A percentile compares a stretch with the other conserved stretches of the same genome.
These are phyloP conservation scores for Penicillium sp. DNA, from an alignment of 2,329 filamentous ascomycete species.

Conservation along the genomic window DNA sequence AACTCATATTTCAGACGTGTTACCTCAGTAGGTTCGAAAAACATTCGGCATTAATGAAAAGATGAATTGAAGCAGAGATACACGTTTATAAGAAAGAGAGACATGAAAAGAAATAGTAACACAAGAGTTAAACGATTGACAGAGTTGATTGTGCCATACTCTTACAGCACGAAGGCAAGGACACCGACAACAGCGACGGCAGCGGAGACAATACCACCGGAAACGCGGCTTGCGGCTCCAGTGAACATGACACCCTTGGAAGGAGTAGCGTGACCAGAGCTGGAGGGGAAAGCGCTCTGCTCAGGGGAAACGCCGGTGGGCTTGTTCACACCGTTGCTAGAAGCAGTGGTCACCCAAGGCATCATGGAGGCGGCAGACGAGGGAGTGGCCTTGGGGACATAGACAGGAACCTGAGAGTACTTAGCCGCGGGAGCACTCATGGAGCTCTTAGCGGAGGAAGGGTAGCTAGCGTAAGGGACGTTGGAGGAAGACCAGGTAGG, in stretches of 20 bases:
- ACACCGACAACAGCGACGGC: conserved; percentile 27
- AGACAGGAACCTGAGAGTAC: conserved; percentile 30
- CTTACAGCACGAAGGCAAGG: conserved; percentile 31
- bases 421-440: conserved; percentile 12
- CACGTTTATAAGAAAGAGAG: conserved; percentile 2
- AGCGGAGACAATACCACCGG: conserved; percentile 24
- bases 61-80: conserved; percentile 8
- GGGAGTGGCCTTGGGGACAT: conserved; percentile 23
- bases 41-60: not conserved
- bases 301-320: conserved; percentile 50
- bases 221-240: conserved; percentile 22
- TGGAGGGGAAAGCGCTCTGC: conserved; percentile 33
- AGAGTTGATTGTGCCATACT: not conserved
- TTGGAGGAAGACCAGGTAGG: conserved; percentile 5
- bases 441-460: conserved; percentile 10
- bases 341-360: conserved; percentile 30
- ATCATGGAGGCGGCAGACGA: conserved; percentile 26
- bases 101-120: not conserved
- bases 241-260: conserved; percentile 23
- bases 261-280: conserved; percentile 35
- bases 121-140: conserved; percentile 13
- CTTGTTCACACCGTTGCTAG: conserved; percentile 17
- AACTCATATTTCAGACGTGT: not conserved
- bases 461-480: conserved; percentile 5
- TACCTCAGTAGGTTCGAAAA: not conserved